A percentile compares a stretch with the other conserved stretches of the same genome.
These are phyloP conservation scores for Aristolochia californica DNA, from an alignment of 164 flowering plant genomes.

Conservation along the genomic window DNA sequence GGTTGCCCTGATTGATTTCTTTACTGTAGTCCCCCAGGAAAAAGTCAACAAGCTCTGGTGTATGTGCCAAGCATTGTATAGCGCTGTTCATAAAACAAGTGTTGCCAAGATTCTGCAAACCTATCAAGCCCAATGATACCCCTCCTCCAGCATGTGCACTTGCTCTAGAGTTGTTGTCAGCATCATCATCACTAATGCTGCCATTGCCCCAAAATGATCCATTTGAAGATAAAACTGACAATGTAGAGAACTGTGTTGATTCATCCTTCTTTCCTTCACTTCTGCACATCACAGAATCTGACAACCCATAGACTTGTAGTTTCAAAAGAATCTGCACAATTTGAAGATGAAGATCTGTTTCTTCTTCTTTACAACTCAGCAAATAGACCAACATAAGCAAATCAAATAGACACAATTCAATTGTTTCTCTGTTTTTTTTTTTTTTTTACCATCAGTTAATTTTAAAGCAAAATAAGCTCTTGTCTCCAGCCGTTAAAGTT, in stretches of 20 bases:
- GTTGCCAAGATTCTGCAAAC: slow-evolving; percentile 90
- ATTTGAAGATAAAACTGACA: slow-evolving; percentile 22
- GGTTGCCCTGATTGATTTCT: slow-evolving; percentile 76
- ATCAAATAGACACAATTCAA: too few relatives aligned
- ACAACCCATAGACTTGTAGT: slow-evolving; percentile 84
- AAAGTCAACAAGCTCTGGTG: slow-evolving; percentile 83
- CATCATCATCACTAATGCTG: slow-evolving; percentile 22
- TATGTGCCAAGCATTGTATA: slow-evolving; percentile 88
- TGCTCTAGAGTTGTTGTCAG: slow-evolving; percentile 11
- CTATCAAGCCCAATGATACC: slow-evolving; percentile 73
- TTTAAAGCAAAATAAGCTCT: too few relatives aligned
- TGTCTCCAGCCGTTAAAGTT: too few relatives aligned
- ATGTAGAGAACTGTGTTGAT: slow-evolving; percentile 17
- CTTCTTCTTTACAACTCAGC: not conserved
- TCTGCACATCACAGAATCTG: slow-evolving; percentile 53
- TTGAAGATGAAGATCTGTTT: not conserved
- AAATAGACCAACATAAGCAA: not conserved
- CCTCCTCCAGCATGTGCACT: slow-evolving; percentile 32
- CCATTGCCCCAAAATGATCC: slow-evolving; percentile 45
- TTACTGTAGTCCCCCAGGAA: slow-evolving; percentile 72
- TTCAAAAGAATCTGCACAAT: slow-evolving; percentile 62
- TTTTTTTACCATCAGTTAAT: too few relatives aligned
- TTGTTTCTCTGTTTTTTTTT: too few relatives aligned
- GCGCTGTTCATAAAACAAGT: slow-evolving; percentile 98
- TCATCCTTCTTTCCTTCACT: slow-evolving; percentile 58